A percentile compares a stretch with the other conserved stretches of the same genome.
phyloP scores from a whole-genome alignment of 495 filamentous ascomycete species.

The Recurvomyces mirabilis region DNA sequence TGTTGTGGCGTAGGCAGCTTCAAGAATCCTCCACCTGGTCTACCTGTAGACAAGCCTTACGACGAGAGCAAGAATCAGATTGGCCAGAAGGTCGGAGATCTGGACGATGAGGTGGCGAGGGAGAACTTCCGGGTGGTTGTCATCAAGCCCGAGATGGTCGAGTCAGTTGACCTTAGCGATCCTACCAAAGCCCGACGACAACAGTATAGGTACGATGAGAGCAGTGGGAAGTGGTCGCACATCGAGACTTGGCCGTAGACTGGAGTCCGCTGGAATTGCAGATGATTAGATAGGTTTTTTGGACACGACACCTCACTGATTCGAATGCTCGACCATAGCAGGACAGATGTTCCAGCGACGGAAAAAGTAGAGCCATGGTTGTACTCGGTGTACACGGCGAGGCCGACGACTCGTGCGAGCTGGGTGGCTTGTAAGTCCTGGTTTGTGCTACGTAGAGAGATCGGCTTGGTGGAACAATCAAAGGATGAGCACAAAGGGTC shows the following conservation, averaged over 20 bases:
- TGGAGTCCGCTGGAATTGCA: no score
- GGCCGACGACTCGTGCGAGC: no score
- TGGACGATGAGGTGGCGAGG: conserved; percentile 57
- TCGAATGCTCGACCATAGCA: neutral
- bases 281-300: no score
- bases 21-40: conserved; percentile 63
- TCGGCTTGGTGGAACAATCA: no score
- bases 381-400: no score
- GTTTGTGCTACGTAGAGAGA: no score
- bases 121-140: conserved; percentile 77
- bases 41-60: conserved; percentile 37
- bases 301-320: no score
- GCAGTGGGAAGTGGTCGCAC: conserved; percentile 54
- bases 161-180: conserved; percentile 62
- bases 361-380: no score
- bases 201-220: conserved; percentile 48
- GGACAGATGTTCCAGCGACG: no score
- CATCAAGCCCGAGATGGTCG: conserved; percentile 69
- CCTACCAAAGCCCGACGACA: conserved; percentile 52
- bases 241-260: conserved; percentile 66
- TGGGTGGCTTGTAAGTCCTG: no score
- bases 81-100: conserved; percentile 57
- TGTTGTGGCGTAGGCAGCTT: conserved; percentile 61
- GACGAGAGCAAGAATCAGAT: conserved; percentile 43
- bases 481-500: no score